These are phyloP conservation scores for Hypoxylon rickii DNA, from an alignment of 495 filamentous ascomycete genomes.

Conservation along the genomic window DNA sequence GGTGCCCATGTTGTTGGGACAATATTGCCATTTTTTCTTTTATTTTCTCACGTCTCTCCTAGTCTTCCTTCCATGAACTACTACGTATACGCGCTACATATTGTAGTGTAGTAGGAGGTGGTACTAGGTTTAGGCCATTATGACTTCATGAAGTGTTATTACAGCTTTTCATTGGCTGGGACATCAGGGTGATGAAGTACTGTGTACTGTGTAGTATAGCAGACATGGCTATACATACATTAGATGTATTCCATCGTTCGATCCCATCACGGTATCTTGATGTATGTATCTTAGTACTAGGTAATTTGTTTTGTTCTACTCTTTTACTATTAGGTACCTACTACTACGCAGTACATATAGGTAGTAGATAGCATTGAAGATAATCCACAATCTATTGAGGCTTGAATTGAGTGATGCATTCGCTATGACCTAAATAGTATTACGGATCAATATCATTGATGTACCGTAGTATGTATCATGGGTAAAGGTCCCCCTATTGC, in stretches of 20 bases:
- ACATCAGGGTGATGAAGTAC: conserved; percentile 6
- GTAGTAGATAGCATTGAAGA: background rate
- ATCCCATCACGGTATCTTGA: background rate
- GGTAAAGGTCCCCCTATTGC: too few relatives aligned
- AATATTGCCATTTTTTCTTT: conserved; percentile 12
- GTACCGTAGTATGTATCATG: too few relatives aligned
- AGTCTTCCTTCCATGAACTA: background rate
- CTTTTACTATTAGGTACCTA: too few relatives aligned
- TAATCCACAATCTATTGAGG: background rate
- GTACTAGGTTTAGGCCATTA: conserved; percentile 1
- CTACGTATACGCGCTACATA: too few relatives aligned
- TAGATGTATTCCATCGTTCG: background rate
- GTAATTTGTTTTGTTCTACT: too few relatives aligned
- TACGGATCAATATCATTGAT: too few relatives aligned
- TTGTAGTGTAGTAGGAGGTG: conserved; percentile 5
- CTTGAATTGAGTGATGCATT: too few relatives aligned
- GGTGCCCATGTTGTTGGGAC: conserved; percentile 9
- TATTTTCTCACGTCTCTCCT: background rate
- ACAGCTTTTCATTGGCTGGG: conserved; percentile 16
- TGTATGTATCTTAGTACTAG: background rate
- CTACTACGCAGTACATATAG: too few relatives aligned
- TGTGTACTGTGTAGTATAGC: conserved; percentile 7
- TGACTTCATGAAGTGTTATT: conserved; percentile 22
- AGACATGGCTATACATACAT: too few relatives aligned
- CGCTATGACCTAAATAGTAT: too few relatives aligned